Conservation (phyloP, 2,329 filamentous ascomycete species). For the Verticillium tricorpus region DNA sequence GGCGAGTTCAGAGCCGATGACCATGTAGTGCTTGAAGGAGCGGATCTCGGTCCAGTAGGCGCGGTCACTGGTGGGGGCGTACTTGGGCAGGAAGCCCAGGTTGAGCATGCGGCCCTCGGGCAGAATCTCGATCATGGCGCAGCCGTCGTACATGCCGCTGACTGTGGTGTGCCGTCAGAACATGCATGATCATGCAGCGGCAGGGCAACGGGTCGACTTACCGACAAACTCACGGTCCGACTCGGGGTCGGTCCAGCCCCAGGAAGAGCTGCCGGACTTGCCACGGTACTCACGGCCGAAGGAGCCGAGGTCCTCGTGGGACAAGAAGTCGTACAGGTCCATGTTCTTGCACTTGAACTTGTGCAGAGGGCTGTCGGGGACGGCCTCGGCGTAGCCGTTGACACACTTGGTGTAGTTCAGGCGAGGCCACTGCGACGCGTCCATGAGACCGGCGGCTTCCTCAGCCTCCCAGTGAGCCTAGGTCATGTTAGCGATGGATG, state of each 20-base stretch:
- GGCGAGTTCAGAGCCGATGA: constrained; percentile 34
- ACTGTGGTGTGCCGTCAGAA: background rate
- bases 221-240: constrained; percentile 22
- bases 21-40: constrained; percentile 24
- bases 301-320: constrained; percentile 46
- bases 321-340: constrained; percentile 50
- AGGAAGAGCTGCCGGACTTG: constrained; percentile 24
- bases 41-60: constrained; percentile 30
- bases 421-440: constrained; percentile 16
- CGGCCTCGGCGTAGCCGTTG: constrained; percentile 15
- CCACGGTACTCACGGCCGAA: constrained; percentile 16
- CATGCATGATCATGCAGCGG: background rate
- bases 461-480: constrained; percentile 19
- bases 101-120: constrained; percentile 36
- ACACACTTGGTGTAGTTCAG: constrained; percentile 17
- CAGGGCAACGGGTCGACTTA: background rate
- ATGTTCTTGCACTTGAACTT: constrained; percentile 24
- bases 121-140: constrained; percentile 38
- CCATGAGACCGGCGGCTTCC: constrained; percentile 14
- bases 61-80: constrained; percentile 8
- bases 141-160: constrained; percentile 30
- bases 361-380: constrained; percentile 15
- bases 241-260: constrained; percentile 37
- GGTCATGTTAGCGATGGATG: background rate
- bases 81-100: constrained; percentile 30